Evolutionary conservation across 192 early-diverging fungal species (phyloP).

Genomic region (Coemansia sp.): DNA sequence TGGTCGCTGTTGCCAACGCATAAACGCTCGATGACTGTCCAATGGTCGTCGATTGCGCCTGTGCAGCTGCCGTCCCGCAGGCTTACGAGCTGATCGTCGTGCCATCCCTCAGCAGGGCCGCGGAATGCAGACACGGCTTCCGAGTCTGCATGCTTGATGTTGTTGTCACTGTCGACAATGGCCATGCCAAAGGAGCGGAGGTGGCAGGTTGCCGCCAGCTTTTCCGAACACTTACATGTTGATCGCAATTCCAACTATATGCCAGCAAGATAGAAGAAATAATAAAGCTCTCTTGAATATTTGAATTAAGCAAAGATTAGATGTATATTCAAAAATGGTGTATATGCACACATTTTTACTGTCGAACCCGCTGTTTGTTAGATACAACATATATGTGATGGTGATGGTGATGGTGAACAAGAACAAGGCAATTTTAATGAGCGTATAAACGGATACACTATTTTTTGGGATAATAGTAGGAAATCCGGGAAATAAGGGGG

Average conservation of each 20-base stretch:
- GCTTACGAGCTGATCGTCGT: conserved; percentile 7
- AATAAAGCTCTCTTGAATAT: too few relatives aligned
- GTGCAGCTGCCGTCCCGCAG: conserved; percentile 25
- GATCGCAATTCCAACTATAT: conserved; percentile 32
- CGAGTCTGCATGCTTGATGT: conserved; percentile 36
- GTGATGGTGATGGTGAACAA: too few relatives aligned
- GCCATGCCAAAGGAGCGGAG: conserved; percentile 46
- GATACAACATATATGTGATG: too few relatives aligned
- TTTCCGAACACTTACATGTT: conserved; percentile 23
- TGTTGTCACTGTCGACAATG: conserved; percentile 23
- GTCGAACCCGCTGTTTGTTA: too few relatives aligned
- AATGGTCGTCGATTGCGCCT: conserved; percentile 27
- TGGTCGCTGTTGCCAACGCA: conserved; percentile 15
- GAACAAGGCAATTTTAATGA: too few relatives aligned
- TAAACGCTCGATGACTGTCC: conserved; percentile 30
- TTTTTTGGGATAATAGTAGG: too few relatives aligned
- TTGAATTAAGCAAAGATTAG: too few relatives aligned
- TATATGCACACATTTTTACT: too few relatives aligned
- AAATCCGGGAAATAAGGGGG: background rate
- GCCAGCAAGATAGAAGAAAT: background rate
- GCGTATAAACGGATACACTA: too few relatives aligned
- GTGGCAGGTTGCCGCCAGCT: conserved; percentile 39
- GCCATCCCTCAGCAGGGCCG: conserved; percentile 44
- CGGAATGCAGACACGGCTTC: conserved; percentile 46
- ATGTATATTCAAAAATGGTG: too few relatives aligned